Conservation (phyloP, 176 grass and related monocot species). For the Phoenix dactylifera region DNA sequence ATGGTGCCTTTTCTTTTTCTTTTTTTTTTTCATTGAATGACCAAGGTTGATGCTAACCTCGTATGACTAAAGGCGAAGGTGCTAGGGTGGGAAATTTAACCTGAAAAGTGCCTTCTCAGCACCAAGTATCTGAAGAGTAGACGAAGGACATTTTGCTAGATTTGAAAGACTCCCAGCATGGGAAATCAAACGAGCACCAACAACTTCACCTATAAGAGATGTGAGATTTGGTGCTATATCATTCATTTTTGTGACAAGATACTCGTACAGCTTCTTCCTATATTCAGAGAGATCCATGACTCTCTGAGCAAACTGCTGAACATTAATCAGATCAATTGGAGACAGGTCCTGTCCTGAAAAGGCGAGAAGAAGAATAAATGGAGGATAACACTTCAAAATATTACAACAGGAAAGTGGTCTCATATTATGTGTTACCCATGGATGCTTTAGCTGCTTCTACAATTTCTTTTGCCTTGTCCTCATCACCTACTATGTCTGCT, state of each 20-base stretch:
- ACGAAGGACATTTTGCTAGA: conserved; percentile 87
- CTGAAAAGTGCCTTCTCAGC: conserved; percentile 96
- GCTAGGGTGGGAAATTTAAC: conserved; percentile 13
- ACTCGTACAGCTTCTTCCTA: conserved; percentile 84
- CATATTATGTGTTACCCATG: conserved; percentile 45
- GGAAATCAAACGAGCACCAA: conserved; percentile 89
- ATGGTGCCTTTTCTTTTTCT: too few relatives aligned
- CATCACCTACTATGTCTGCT: conserved; percentile 61
- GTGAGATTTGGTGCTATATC: conserved; percentile 91
- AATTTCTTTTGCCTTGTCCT: conserved; percentile 90
- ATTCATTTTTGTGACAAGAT: conserved; percentile 96
- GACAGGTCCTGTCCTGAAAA: conserved; percentile 85
- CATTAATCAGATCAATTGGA: conserved; percentile 80
- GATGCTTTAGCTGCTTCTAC: conserved; percentile 89
- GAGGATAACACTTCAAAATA: background rate
- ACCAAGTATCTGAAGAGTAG: conserved; percentile 96
- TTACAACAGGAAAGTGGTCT: background rate
- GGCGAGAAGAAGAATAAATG: background rate
- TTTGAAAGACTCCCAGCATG: conserved; percentile 97
- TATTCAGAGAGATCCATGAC: conserved; percentile 92
- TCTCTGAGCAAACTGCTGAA: conserved; percentile 84
- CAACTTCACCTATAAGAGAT: conserved; percentile 80
- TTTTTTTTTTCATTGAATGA: too few relatives aligned
- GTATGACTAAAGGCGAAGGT: background rate
- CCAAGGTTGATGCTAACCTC: background rate